Evolutionary conservation across 805 yeast genomes (phyloP).

Genomic region (Kodamaea nitidulidarum): DNA sequence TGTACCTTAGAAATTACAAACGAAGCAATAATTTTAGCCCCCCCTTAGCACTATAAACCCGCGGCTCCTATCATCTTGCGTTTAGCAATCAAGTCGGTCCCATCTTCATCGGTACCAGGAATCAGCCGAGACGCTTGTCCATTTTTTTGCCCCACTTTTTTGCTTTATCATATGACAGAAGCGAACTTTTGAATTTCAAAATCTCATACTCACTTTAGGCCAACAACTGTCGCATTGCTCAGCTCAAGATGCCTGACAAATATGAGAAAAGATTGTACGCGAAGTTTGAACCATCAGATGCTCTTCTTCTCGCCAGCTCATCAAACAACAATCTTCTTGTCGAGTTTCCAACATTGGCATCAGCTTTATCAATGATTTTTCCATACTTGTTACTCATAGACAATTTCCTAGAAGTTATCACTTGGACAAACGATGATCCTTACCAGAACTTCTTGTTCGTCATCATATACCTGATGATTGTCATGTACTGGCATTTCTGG

Average conservation of each 20-base stretch:
- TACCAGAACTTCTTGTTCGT: slow-evolving; percentile 44
- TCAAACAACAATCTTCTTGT: slow-evolving; percentile 31
- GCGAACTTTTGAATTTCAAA: not conserved
- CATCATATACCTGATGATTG: slow-evolving; percentile 33
- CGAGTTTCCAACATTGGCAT: slow-evolving; percentile 44
- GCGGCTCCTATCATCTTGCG: too few relatives aligned
- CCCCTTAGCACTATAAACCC: too few relatives aligned
- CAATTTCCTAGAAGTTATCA: slow-evolving; percentile 39
- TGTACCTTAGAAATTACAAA: too few relatives aligned
- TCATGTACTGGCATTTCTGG: slow-evolving; percentile 42
- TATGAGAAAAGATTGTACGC: slow-evolving; percentile 15
- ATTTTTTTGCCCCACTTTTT: slow-evolving; percentile 5
- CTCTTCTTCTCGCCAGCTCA: slow-evolving; percentile 25
- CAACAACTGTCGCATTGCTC: not conserved
- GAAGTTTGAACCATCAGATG: slow-evolving; percentile 37
- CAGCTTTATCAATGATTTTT: slow-evolving; percentile 44
- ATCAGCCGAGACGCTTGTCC: too few relatives aligned
- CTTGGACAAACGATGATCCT: slow-evolving; percentile 55
- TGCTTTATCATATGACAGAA: slow-evolving; percentile 6
- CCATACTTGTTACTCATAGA: slow-evolving; percentile 47
- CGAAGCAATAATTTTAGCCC: too few relatives aligned
- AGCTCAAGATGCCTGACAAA: slow-evolving; percentile 3
- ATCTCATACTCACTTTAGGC: not conserved
- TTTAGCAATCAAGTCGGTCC: too few relatives aligned
- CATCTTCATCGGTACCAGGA: too few relatives aligned